Conservation (phyloP, 768 basidiomycete genomes). For the Lepiota brunneoincarnata region DNA sequence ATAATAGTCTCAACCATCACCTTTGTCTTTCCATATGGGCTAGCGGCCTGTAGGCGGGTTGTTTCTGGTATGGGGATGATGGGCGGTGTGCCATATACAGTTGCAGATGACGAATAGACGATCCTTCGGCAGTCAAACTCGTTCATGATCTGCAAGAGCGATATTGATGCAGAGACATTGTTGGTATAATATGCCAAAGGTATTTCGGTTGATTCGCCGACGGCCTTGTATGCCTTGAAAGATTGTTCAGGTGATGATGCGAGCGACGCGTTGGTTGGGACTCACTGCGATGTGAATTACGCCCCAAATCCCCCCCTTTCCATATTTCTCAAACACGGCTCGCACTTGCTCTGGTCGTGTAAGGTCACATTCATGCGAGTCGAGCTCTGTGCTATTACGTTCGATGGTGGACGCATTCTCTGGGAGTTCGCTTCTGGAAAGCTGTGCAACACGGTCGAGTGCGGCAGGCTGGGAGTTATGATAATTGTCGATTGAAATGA, state of each 20-base stretch:
- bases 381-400: constrained; percentile 70
- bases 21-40: constrained; percentile 96
- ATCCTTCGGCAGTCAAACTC: constrained; percentile 82
- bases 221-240: constrained; percentile 89
- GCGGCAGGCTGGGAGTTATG: constrained; percentile 85
- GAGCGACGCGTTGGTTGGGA: constrained; percentile 15
- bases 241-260: constrained; percentile 1
- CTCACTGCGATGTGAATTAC: constrained; percentile 92
- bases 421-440: constrained; percentile 75
- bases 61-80: constrained; percentile 92
- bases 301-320: constrained; percentile 92
- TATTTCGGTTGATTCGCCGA: constrained; percentile 93
- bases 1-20: constrained; percentile 90
- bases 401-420: constrained; percentile 63
- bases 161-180: constrained; percentile 89
- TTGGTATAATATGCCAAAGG: constrained; percentile 92
- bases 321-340: constrained; percentile 79
- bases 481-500: constrained; percentile 93
- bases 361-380: constrained; percentile 69
- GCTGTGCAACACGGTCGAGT: constrained; percentile 71
- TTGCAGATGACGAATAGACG: constrained; percentile 98
- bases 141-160: constrained; percentile 82
- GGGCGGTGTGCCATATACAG: constrained; percentile 95
- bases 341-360: constrained; percentile 70
- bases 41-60: constrained; percentile 83